Conservation (phyloP, 176 grass and related monocot genomes). For the Poa pratensis region DNA sequence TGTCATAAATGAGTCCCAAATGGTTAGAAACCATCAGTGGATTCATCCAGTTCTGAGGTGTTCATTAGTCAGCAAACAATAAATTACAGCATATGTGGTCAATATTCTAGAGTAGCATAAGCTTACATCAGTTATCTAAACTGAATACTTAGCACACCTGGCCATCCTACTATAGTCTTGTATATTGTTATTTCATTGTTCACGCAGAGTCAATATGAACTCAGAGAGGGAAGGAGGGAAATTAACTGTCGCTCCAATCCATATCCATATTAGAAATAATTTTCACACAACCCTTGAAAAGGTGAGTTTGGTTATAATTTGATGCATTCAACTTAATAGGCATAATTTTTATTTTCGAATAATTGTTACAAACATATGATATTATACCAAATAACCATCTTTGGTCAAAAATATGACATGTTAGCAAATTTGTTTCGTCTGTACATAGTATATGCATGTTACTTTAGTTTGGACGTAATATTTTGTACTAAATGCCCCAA, state of each 20-base stretch:
- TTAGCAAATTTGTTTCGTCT: not conserved
- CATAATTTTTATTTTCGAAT: conserved; percentile 27
- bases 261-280: no score
- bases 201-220: not conserved
- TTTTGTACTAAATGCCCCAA: not conserved
- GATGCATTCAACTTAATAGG: not conserved
- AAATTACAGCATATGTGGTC: not conserved
- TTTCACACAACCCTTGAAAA: conserved; percentile 70
- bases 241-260: no score
- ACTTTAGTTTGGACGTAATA: not conserved
- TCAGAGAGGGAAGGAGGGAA: not conserved
- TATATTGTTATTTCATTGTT: not conserved
- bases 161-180: not conserved
- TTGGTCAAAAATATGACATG: not conserved
- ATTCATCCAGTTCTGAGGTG: not conserved
- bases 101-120: not conserved
- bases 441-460: not conserved
- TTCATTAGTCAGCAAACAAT: not conserved
- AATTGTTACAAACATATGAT: not conserved
- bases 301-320: conserved; percentile 29
- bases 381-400: not conserved
- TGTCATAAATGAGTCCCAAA: not conserved
- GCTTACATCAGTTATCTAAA: conserved; percentile 2
- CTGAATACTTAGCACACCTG: not conserved
- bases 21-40: not conserved